Conservation (phyloP, 2,329 filamentous ascomycete species). For the Samsoniella hepiali region DNA sequence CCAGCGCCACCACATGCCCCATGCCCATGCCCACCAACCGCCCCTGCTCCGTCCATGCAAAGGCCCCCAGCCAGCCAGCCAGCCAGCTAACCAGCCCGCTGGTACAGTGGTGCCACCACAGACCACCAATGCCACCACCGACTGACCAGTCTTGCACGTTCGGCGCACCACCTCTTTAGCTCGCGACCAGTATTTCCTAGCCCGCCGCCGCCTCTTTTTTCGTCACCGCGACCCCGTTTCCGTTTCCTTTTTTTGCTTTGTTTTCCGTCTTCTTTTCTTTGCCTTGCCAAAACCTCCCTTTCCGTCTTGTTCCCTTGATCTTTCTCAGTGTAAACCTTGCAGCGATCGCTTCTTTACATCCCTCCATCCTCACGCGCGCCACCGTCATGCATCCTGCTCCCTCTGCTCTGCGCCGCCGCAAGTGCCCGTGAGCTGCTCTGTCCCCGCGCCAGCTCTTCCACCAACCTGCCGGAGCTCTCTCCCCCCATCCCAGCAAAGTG, state of each 20-base stretch:
- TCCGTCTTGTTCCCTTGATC: not conserved
- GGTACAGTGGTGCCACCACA: too few relatives aligned
- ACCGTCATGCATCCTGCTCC: not conserved
- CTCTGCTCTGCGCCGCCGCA: not conserved
- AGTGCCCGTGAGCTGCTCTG: slow-evolving; percentile 1
- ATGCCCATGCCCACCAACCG: too few relatives aligned
- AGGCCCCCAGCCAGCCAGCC: too few relatives aligned
- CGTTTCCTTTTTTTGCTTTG: not conserved
- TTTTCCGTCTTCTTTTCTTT: not conserved
- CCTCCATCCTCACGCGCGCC: not conserved
- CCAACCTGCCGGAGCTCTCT: not conserved
- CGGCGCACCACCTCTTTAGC: too few relatives aligned
- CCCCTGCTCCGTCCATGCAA: too few relatives aligned
- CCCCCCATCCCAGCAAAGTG: not conserved
- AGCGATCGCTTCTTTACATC: not conserved
- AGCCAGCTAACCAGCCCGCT: too few relatives aligned
- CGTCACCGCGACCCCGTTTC: too few relatives aligned
- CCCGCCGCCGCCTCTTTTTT: too few relatives aligned
- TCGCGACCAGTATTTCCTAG: too few relatives aligned
- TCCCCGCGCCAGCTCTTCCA: not conserved
- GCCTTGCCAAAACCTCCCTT: not conserved
- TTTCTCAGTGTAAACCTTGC: not conserved
- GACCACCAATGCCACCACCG: too few relatives aligned
- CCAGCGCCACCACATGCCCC: too few relatives aligned
- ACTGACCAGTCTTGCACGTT: too few relatives aligned